Conservation (phyloP, 1,284 basidiomycete genomes). For the Irpex sp. region DNA sequence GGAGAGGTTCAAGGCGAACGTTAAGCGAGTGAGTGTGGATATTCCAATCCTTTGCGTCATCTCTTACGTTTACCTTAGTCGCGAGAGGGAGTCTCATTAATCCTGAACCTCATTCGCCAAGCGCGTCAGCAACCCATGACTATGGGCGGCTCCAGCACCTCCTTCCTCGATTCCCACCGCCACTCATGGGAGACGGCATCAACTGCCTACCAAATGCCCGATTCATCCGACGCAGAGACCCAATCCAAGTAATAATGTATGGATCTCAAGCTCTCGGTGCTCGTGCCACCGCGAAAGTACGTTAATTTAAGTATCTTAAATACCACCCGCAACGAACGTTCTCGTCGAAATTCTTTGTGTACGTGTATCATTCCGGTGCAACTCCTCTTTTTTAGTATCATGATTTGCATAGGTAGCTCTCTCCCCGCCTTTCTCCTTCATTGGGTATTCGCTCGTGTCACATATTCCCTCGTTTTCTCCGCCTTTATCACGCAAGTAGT, state of each 20-base stretch:
- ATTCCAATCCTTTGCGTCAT: conserved; percentile 6
- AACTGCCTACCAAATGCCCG: neutral
- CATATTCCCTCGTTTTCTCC: neutral
- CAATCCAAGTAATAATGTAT: conserved; percentile 4
- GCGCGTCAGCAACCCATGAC: conserved; percentile 68
- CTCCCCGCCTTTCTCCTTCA: neutral
- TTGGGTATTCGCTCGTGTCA: neutral
- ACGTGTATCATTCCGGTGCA: neutral
- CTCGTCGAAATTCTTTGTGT: neutral
- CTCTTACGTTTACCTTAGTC: conserved; percentile 43
- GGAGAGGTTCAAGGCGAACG: conserved; percentile 69
- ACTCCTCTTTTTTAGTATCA: neutral
- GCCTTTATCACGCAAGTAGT: neutral
- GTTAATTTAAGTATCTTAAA: neutral
- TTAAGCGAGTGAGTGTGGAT: conserved; percentile 54
- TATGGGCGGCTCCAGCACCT: conserved; percentile 37
- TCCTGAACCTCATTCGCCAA: conserved; percentile 69
- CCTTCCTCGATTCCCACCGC: conserved; percentile 25
- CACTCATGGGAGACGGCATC: conserved; percentile 8
- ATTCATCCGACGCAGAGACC: conserved; percentile 9
- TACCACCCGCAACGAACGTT: neutral
- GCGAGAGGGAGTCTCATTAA: conserved; percentile 73
- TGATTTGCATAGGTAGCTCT: neutral
- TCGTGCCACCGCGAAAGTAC: neutral
- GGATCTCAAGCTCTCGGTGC: conserved; percentile 2